Evolutionary conservation across 2,329 filamentous ascomycete genomes (phyloP), one percentile per base, ranked within the genome.

Genomic region (Massarina eburnea): DNA sequence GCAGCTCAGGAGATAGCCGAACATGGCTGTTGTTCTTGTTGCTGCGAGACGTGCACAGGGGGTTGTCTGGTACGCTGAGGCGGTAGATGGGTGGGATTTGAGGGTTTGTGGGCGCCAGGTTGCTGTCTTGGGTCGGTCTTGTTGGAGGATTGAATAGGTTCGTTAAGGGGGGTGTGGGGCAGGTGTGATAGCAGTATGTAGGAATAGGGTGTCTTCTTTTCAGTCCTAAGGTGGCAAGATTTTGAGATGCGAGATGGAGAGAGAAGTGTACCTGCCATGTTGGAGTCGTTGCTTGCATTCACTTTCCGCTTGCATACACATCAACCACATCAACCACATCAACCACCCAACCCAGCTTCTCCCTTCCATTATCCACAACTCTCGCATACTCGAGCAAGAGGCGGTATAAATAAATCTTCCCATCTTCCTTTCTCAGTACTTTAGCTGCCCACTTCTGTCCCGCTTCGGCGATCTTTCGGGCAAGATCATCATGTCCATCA

Each of bases 401-500:
- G 22, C 87, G 73, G 47, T 85, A 74, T 8, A 83, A 76, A 63
- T 91, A 91, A 8, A 90, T 76, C 61, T 84, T 77, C 84, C 89
- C 88, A 61, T 90, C 86, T 58, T 89, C 86, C 57, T 76, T 80
- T 46, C 87, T 73, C 27, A 90, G 71, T 12, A 86, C 86, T 59
- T 73, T 80, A 48, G 82, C 80, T 0, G 86, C 84, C 88, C 88
- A 91, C 24, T 74, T 73, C 61, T 83, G 81, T 1, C 86, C 85
- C 3, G 78, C 80, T 39, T 73, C 70, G 9, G 87, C 87, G 55
- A 91, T 88, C 60, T 74, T 76, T 63, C 80, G 73, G 0, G 85
- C 88, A 3, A 74, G 75, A 1, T 68, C 70, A 57, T 89, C 86
- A 34, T 71, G 70, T 3, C 37, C 51, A 30, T 48, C 35, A 9